These are phyloP conservation scores for Silybum marianum DNA, from an alignment of 129 eudicot species.

Conservation along the genomic window DNA sequence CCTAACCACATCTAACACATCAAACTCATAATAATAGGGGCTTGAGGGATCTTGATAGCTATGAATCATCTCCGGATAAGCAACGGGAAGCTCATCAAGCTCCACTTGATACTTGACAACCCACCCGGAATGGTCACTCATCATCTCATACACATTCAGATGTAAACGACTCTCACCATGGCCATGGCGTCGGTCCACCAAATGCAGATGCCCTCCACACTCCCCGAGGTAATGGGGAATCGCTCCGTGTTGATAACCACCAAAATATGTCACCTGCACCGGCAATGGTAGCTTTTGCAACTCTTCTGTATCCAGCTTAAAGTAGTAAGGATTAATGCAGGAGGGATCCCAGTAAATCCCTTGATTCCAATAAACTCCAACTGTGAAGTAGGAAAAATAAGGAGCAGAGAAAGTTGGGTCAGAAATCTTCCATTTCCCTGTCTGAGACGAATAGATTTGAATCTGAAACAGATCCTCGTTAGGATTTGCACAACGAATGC, in stretches of 20 bases:
- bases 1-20: slow-evolving; percentile 21
- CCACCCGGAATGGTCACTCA: slow-evolving; percentile 28
- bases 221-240: slow-evolving; percentile 41
- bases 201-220: slow-evolving; percentile 44
- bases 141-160: slow-evolving; percentile 39
- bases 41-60: not conserved
- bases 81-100: slow-evolving; percentile 11
- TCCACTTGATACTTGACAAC: slow-evolving; percentile 22
- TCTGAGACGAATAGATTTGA: slow-evolving; percentile 37
- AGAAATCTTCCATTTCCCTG: slow-evolving; percentile 30
- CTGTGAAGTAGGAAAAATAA: not conserved
- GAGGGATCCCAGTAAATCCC: slow-evolving; percentile 31
- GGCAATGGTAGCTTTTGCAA: slow-evolving; percentile 27
- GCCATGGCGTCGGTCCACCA: slow-evolving; percentile 18
- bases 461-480: slow-evolving; percentile 15
- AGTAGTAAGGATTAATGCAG: slow-evolving; percentile 1
- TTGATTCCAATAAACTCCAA: slow-evolving; percentile 34
- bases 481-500: not conserved
- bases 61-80: slow-evolving; percentile 19
- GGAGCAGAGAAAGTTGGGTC: slow-evolving; percentile 15
- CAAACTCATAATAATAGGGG: not conserved
- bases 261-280: not conserved
- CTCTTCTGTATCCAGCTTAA: slow-evolving; percentile 28
- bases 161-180: not conserved
- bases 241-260: not conserved